Base-by-base conservation (phyloP, 495 filamentous ascomycete genomes). In the Penicillium bialowiezense region DNA sequence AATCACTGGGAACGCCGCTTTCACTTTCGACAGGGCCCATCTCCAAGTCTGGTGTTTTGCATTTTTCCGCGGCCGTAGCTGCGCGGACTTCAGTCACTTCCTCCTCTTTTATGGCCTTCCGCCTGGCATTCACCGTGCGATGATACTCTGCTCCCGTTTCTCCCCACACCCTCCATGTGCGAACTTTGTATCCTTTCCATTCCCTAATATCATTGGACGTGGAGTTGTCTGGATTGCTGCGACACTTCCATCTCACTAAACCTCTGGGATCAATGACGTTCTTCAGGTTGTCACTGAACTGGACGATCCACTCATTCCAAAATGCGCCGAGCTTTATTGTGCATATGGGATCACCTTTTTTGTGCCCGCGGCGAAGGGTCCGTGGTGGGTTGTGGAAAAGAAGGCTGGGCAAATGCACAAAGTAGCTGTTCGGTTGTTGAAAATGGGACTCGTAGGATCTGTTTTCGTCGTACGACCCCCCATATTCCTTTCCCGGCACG, bases 171-270 rank as follows among this genome's bases (percentile, higher is more conserved):
- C 53, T 21, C 52, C 52, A 60, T 0, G 41, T 18, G 3, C 53
- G 52, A 10, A 60, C 49, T 15, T 51, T 56, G 28, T 60, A 56
- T n/a, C 57, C 57, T 14, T 48, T 56, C 13, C 52, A 26, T 5
- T 44, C 53, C 9, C 36, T 20, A 46, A 45, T 41, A 23, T 51
- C 46, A 17, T 44, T 34, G 5, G 21, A 10, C 17, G 34, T 50
- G 12, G 18, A 39, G 14, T 59, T 59, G 17, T 55, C 41, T 2
- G 24, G 31, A 15, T 29, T 59, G 21, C 38, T 51, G 20, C 52
- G 48, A 54, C 46, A 26, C 20, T 57, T 43, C 44, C 51, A 57
- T 5, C 15, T 41, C 1, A 61, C 44, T 15, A 61, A 29, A 4
- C 58, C 58, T 10, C 54, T 36, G 5, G 39, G 51, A 50, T 61